Base-by-base conservation (phyloP, 257 asterid genomes). In the Penstemon barbatus region DNA sequence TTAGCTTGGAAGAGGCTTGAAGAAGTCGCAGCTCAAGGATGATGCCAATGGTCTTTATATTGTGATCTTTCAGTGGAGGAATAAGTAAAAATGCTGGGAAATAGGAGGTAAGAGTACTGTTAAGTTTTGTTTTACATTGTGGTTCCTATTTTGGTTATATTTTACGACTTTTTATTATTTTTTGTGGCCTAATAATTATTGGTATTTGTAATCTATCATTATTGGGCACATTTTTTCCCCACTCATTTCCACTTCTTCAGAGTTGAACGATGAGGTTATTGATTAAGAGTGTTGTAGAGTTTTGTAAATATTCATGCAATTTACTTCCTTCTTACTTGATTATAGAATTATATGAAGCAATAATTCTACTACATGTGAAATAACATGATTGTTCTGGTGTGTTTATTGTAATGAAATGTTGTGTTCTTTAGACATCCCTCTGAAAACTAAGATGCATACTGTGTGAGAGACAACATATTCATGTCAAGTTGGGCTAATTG, bases 1-100 rank as follows among this genome's bases (percentile, higher is more conserved):
- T 73, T 74, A 61, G 59, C 81, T 25, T 91, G 96, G 98, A 89
- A 83, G 83, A 87, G 79, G 85, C 83, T 91, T 19, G 96, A 91
- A 83, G 90, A 84, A 74, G 92, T 83, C 56, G 97, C 90, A 60
- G 68, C 77, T 66, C 73, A 73, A 78, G 64, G 61, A 55, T 77
- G 46, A 69, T 73, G 66, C 43, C 50, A 40, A 56, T 74, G 65
- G 71, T 63, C 56, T 49, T 43, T 43, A 41, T 55, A 42, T 78
- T 69, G 73, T 45, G 45, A 70, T 71, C 45, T 51, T 40, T 8
- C 4, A 68, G 45, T 52, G 37, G 68, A 50, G 9, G 68, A 43
- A 60, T 3, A 75, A 43, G 45, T 73, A 19, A 65, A 68, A 65
- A 46, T 6, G 38, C 56, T 68, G 0, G 71, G 40, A 44, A 63